Base-by-base conservation (phyloP, 148 eudicot genomes). In the Rhododendron williamsianum region DNA sequence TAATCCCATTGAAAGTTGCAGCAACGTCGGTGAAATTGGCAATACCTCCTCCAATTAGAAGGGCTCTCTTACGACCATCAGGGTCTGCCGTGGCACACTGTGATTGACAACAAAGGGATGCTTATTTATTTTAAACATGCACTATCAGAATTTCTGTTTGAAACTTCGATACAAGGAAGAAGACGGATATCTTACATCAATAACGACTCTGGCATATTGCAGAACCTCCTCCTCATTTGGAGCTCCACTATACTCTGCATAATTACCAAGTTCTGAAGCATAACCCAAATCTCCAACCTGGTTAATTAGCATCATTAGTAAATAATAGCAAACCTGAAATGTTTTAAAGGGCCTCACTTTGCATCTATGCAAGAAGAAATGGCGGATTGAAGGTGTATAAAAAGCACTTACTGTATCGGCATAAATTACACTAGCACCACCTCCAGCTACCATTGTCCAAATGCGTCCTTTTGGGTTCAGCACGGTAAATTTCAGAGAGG, bases 11-110 rank as follows among this genome's bases (percentile, higher is more conserved):
- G 89, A 97, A 97, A 80, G 99, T 97, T 25, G 99, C 94, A 82
- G 98, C 99, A 86, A 97, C 99, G 83, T 97, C 99, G 13, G 99
- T 97, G 72, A 97, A 97, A 87, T 97, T 97, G 25, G 99, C 98
- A 30, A 97, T 97, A 73, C 99, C 99, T 51, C 99, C 98, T 87
- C 99, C 99, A 60, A 97, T 91, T 19, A 97, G 94, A 48, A 97
- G 99, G 88, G 99, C 99, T 84, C 99, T 88, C 86, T 89, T 91
- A 33, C 86, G 93, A 15, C 98, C 98, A 89, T 97, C 98, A 54
- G 99, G 99, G 72, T 97, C 89, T 51, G 98, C 94, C 80, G 99
- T 95, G 72, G 98, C 99, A 92, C 99, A 97, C 99, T 97, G 90
- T 19, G 41, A 36, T 30, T 54, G 16, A 33, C 18, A 86, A 63